Evolutionary conservation across 371 early-diverging fungal genomes (phyloP).

Genomic region (Polyrhizophydium stewartii): DNA sequence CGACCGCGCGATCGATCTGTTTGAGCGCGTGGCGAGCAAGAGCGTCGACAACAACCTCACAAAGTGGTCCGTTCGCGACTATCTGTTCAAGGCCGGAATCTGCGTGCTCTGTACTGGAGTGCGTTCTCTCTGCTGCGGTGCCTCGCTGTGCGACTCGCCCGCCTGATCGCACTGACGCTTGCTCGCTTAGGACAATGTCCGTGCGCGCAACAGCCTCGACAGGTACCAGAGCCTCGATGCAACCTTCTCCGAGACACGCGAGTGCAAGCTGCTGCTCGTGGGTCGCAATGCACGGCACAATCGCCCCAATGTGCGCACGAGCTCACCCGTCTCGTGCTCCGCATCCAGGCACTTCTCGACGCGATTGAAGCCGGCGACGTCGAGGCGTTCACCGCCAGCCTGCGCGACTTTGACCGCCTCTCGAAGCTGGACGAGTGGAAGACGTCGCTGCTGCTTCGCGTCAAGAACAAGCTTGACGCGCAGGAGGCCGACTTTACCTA

Average conservation of each 20-base stretch:
- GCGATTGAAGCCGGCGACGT: slow-evolving; percentile 75
- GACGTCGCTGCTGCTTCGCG: slow-evolving; percentile 78
- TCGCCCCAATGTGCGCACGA: no score
- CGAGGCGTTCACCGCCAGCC: slow-evolving; percentile 74
- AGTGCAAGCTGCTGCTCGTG: slow-evolving; percentile 76
- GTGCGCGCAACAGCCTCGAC: slow-evolving; percentile 64
- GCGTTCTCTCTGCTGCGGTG: not conserved
- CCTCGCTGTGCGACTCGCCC: no score
- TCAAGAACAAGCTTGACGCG: slow-evolving; percentile 75
- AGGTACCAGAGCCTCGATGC: slow-evolving; percentile 82
- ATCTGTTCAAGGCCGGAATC: slow-evolving; percentile 90
- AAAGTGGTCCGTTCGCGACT: slow-evolving; percentile 92
- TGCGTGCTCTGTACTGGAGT: slow-evolving; percentile 66
- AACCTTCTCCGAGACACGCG: slow-evolving; percentile 78
- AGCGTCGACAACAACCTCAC: slow-evolving; percentile 84
- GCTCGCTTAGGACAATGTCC: slow-evolving; percentile 60
- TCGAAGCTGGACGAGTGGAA: slow-evolving; percentile 94
- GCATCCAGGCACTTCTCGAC: slow-evolving; percentile 55
- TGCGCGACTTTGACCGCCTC: slow-evolving; percentile 78
- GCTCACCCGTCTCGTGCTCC: no score
- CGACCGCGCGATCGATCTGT: slow-evolving; percentile 78
- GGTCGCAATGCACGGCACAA: not conserved
- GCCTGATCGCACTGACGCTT: not conserved
- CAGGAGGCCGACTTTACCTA: slow-evolving; percentile 35
- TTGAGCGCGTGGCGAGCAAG: slow-evolving; percentile 78